Evolutionary conservation across 176 grass and related monocot genomes (phyloP).

Genomic region (Bromus sterilis): DNA sequence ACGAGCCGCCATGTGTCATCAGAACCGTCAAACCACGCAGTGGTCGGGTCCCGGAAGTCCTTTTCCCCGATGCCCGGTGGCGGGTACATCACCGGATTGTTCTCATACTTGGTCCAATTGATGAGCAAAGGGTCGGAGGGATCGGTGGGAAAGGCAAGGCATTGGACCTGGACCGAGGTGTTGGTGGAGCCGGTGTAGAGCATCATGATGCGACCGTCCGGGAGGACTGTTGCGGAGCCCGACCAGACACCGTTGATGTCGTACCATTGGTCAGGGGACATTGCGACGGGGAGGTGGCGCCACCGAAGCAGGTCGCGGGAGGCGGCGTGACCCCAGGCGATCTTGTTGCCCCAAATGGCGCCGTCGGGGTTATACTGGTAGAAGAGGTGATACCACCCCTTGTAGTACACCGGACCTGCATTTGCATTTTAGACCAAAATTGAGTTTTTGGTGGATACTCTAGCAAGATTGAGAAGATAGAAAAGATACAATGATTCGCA

Average conservation of each 20-base stretch:
- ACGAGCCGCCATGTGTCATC: conserved; percentile 44
- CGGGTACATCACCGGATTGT: conserved; percentile 62
- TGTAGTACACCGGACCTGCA: conserved; percentile 71
- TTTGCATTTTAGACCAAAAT: too few relatives aligned
- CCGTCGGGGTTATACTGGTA: too few relatives aligned
- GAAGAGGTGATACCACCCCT: conserved; percentile 91
- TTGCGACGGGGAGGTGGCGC: conserved; percentile 75
- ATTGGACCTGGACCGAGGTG: conserved; percentile 66
- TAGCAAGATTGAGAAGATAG: too few relatives aligned
- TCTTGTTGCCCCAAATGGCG: conserved; percentile 68
- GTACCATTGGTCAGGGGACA: conserved; percentile 76
- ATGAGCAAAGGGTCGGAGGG: conserved; percentile 54
- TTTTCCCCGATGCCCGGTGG: conserved; percentile 15
- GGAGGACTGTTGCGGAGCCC: conserved; percentile 64
- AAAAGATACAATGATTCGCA: too few relatives aligned
- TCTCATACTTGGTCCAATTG: conserved; percentile 59
- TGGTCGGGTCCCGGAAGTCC: conserved; percentile 88
- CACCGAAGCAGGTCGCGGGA: conserved; percentile 69
- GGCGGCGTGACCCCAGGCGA: conserved; percentile 72
- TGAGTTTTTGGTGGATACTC: too few relatives aligned
- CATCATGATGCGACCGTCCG: conserved; percentile 55
- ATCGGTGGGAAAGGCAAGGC: conserved; percentile 60
- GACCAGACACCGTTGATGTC: conserved; percentile 83
- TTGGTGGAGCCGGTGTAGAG: conserved; percentile 81
- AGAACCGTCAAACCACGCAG: conserved; percentile 52